Base-by-base conservation (phyloP, 1,284 basidiomycete genomes). In the Boletus putidus region DNA sequence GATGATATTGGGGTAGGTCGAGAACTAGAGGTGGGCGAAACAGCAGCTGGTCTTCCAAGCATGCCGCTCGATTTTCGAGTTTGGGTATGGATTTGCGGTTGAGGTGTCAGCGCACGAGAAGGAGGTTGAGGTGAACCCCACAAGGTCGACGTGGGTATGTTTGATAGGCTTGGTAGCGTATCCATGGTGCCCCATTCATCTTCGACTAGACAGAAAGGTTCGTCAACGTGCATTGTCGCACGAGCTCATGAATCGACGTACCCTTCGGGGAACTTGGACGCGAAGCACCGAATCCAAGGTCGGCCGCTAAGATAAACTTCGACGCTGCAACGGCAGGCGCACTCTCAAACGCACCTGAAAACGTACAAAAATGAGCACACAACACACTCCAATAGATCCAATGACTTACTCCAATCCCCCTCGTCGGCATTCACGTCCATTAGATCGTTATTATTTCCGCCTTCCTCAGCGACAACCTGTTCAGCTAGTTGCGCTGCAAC, bases 351-450 rank as follows among this genome's bases (percentile, higher is more conserved):
- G 89, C 89, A 67, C 85, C 92, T 94, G 53, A 20, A 43, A 43
- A 44, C 48, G 46, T 42, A 44, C 27, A 60, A 47, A 21, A 27
- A 49, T 31, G 35, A 59, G 52, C 12, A 45, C 25, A 15, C 33
- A 25, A 27, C 8, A 39, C 12, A 12, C 20, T 16, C 15, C 9
- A 14, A 40, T 14, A 35, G 40, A 33, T 47, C 39, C 21, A 55
- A 53, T 31, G 12, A 78, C 83, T 70, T 69, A 91, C 92, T 90
- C 95, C 95, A 97, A 71, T 97, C 95, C 68, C 89, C 94, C 36
- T 87, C 82, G 66, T 97, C 94, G 1, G 91, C 93, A 70, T 94
- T 88, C 12, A 97, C 86, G 67, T 97, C 94, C 73, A 96, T 96
- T 55, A 96, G 74, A 73, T 96, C 91, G 31, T 85, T 86, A 50